Evolutionary conservation across 2,329 filamentous ascomycete species (phyloP).

Genomic region (Colletotrichum orbiculare): DNA sequence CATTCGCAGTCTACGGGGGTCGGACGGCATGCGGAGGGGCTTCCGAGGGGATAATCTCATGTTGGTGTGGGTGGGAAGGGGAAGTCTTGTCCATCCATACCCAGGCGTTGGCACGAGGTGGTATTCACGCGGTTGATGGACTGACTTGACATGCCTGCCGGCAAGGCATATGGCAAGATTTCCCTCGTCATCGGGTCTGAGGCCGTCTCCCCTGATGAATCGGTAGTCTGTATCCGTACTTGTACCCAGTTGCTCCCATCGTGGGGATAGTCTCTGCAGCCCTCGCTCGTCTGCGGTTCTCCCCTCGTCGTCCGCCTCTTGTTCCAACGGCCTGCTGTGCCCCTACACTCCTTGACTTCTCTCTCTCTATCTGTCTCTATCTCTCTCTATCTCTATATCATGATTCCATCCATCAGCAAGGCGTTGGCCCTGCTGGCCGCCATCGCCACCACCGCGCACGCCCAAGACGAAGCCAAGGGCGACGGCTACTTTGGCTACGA

Average conservation of each 20-base stretch:
- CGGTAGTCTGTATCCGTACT: conserved; percentile 25
- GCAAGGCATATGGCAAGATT: background rate
- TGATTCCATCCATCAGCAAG: conserved; percentile 23
- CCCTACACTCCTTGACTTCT: background rate
- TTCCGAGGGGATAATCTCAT: conserved; percentile 2
- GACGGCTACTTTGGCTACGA: conserved; percentile 68
- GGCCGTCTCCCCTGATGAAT: background rate
- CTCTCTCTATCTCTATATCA: background rate
- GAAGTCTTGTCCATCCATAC: background rate
- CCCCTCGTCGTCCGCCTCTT: conserved; percentile 4
- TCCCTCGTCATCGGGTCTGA: conserved; percentile 11
- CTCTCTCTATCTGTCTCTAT: too few species aligned
- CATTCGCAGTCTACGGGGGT: conserved; percentile 12
- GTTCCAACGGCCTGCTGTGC: conserved; percentile 20
- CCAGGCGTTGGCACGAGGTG: conserved; percentile 13
- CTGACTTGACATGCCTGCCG: conserved; percentile 4
- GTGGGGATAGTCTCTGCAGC: background rate
- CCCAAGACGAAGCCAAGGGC: conserved; percentile 38
- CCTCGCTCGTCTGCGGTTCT: conserved; percentile 11
- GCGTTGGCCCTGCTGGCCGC: conserved; percentile 41
- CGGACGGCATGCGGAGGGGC: conserved; percentile 14
- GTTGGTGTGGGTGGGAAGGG: background rate
- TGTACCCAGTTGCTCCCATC: conserved; percentile 24
- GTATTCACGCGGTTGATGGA: conserved; percentile 13
- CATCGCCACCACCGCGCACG: conserved; percentile 46